These are phyloP conservation scores for Artemisia argyi DNA, from an alignment of 129 eudicot genomes.

Conservation along the genomic window DNA sequence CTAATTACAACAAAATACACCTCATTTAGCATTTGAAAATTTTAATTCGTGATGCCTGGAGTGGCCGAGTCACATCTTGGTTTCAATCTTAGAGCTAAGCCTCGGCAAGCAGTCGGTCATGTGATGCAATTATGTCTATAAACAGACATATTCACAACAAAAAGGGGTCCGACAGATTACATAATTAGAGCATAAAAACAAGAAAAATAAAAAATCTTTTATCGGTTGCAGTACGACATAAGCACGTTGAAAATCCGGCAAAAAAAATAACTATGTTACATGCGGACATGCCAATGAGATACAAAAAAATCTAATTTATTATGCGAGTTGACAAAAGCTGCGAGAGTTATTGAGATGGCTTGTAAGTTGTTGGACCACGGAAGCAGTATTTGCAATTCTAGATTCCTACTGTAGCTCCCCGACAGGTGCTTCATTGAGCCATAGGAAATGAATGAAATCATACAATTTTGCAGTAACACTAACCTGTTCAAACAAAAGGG, in stretches of 20 bases:
- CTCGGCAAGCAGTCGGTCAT: background rate
- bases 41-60: too few species aligned
- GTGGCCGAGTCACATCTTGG: too few species aligned
- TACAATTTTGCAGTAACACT: constrained; percentile 93
- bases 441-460: constrained; percentile 94
- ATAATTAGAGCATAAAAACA: background rate
- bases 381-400: constrained; percentile 18
- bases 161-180: background rate
- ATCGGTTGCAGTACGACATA: background rate
- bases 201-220: background rate
- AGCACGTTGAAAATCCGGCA: background rate
- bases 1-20: too few species aligned
- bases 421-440: constrained; percentile 99
- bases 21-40: too few species aligned
- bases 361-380: constrained; percentile 12
- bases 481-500: constrained; percentile 53
- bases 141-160: constrained; percentile 6
- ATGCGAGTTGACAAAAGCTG: background rate
- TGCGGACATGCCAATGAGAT: constrained; percentile 5
- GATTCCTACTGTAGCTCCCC: constrained; percentile 76
- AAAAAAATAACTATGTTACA: background rate
- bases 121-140: background rate
- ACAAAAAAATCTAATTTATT: background rate
- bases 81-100: background rate
- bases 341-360: background rate